Evolutionary conservation across 2,329 filamentous ascomycete genomes (phyloP), one percentile per base, ranked within the genome.

Genomic region (Ophiostoma novo-ulmi): DNA sequence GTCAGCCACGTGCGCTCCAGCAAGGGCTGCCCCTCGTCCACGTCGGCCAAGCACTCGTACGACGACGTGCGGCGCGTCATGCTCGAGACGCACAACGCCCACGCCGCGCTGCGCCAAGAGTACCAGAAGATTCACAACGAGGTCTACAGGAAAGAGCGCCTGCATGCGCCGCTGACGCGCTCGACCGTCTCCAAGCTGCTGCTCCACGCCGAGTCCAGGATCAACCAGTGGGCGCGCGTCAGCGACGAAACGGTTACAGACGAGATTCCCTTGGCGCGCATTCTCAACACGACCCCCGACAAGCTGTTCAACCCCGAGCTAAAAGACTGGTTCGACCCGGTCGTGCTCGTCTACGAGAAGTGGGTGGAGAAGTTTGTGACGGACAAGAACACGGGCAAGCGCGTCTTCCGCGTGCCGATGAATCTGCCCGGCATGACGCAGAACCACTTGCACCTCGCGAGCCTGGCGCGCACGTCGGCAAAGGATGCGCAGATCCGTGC

Each of bases 291-390:
- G 7, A 44, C 70, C 8, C 68, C 14, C 39, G 73, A 72, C 70
- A 31, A 35, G 5, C 5, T n/a, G 2, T 35, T 67, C 65, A 31
- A 10, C 0, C 13, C 44, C 1, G 36, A 7, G 20, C 52, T 17
- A 39, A 7, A 6, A 3, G 69, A 68, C 39, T 69, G 69, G 69
- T 75, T 68, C 36, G 71, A 73, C 35, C 70, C 72, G 2, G 63
- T 71, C 4, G 31, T 74, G 55, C 39, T 75, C 14, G 17, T 75
- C 6, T 75, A 75, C 67, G 74, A 75, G 38, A 75, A 75, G 64
- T 69, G 58, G 31, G 26, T 72, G 4, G 73, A 73, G 39, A 68
- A 69, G 69, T 70, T n/a, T 61, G 55, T 66, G 26, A 6, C 13
- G 7, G 71, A 73, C 36, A 7, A 3, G 13, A 7, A 26, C 17